Percentiles rank a stretch among this genome's conserved stretches.
Evolutionary conservation across 1,139 yeast species (phyloP).

Genomic region (Candida tetrigidarum): DNA sequence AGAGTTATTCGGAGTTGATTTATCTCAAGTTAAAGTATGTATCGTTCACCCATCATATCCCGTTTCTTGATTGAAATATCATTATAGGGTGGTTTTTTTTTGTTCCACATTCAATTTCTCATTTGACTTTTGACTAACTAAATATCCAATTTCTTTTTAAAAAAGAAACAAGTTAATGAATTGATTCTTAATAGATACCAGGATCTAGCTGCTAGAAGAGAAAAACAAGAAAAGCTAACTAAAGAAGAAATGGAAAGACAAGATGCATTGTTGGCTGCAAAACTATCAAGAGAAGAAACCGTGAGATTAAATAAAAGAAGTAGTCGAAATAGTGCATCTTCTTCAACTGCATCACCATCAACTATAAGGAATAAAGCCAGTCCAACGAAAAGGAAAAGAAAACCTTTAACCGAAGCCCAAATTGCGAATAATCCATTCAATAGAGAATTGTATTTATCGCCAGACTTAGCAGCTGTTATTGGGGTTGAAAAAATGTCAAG

Average conservation of each 20-base stretch:
- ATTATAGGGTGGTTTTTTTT: too few relatives aligned
- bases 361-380: slow-evolving; percentile 2
- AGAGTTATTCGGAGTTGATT: slow-evolving; percentile 63
- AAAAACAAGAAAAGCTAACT: slow-evolving; percentile 31
- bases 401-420: slow-evolving; percentile 11
- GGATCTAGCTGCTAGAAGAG: slow-evolving; percentile 42
- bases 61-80: too few relatives aligned
- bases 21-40: slow-evolving; percentile 53
- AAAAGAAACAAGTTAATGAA: slow-evolving; percentile 60
- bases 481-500: slow-evolving; percentile 53
- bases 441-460: slow-evolving; percentile 49
- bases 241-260: slow-evolving; percentile 37
- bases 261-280: slow-evolving; percentile 52
- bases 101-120: too few relatives aligned
- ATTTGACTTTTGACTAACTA: neutral
- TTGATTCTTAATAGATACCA: slow-evolving; percentile 65
- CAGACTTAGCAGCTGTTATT: slow-evolving; percentile 50
- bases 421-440: slow-evolving; percentile 36
- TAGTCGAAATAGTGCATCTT: neutral
- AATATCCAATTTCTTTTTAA: neutral
- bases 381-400: slow-evolving; percentile 9
- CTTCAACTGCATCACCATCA: slow-evolving; percentile 13
- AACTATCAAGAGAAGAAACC: slow-evolving; percentile 41
- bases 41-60: neutral
- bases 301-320: slow-evolving; percentile 10